Evolutionary conservation across 2,329 filamentous ascomycete genomes (phyloP), one percentile per base, ranked within the genome.

Genomic region (Xylariaceae sp.): DNA sequence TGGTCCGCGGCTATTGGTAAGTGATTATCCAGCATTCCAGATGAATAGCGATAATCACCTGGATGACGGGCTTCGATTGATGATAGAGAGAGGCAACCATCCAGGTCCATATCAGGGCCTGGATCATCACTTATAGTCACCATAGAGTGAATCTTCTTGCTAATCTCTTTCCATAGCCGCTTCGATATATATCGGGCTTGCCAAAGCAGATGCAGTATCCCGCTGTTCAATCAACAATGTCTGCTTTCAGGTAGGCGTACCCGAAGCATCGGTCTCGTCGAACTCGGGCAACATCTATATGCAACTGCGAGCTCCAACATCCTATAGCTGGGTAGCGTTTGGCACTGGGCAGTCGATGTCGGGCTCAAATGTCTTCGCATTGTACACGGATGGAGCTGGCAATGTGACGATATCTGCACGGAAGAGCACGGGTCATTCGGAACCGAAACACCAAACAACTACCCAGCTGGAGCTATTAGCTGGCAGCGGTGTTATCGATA

Each of bases 321-420:
- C 73, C 4, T 81, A 81, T 68, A 66, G 71, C 60, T 88, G 85
- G 85, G 77, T 85, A 13, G 81, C 76, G 7, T 74, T 87, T 15
- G 85, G 82, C 35, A 82, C 81, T 37, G 85, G 85, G 51, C 65
- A 67, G 0, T 60, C 63, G 48, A 88, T 88, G 85, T 47, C 69
- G 11, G 80, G 78, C 37, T 71, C 84, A 53, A 80, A 84, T 68
- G 85, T 88, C 59, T 87, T 88, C 68, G 64, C 88, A 67, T 76
- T 87, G 64, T 88, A 88, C 70, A 73, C 81, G 51, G 77, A 85
- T 63, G 82, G 82, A 60, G 64, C 66, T 2, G 80, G 80, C 62
- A 87, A 87, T 67, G 77, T 88, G 23, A 88, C 85, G 0, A 68
- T 88, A 56, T 87, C 84, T 62, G 78, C 84, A 1, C 80, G 86